A percentile compares a stretch with the other conserved stretches of the same genome.
These are phyloP conservation scores for Apophysomyces elegans DNA, from an alignment of 371 early-diverging fungal genomes.

Conservation along the genomic window DNA sequence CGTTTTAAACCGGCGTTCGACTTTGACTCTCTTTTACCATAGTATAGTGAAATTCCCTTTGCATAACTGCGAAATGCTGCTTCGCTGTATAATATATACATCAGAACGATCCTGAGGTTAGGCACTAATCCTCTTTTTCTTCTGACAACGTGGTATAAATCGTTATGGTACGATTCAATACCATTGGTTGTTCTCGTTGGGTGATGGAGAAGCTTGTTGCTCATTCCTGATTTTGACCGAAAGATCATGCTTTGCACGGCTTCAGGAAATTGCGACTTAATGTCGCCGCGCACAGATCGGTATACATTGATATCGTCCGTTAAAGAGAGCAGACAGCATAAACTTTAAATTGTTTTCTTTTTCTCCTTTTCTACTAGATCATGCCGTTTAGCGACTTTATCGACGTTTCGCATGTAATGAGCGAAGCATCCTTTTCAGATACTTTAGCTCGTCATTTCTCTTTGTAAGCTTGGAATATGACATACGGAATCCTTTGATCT, in stretches of 20 bases:
- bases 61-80: background rate
- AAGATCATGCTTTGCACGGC: background rate
- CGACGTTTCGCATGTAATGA: background rate
- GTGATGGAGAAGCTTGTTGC: background rate
- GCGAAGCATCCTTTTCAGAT: background rate
- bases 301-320: background rate
- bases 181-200: background rate
- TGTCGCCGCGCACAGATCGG: no score
- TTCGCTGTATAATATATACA: background rate
- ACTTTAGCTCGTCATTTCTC: background rate
- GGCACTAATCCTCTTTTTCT: background rate
- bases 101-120: background rate
- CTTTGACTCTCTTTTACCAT: background rate
- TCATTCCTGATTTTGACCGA: background rate
- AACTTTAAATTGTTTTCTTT: background rate
- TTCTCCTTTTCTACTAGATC: background rate
- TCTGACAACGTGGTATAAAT: background rate
- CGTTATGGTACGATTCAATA: background rate
- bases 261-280: background rate
- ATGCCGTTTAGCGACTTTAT: background rate
- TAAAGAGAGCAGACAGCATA: background rate
- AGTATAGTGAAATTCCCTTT: background rate
- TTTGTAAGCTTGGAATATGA: background rate
- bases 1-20: no score
- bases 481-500: background rate